Evolutionary conservation across 2,329 filamentous ascomycete genomes (phyloP), one percentile per base, ranked within the genome.

Genomic region (Trichoderma citrinoviride): DNA sequence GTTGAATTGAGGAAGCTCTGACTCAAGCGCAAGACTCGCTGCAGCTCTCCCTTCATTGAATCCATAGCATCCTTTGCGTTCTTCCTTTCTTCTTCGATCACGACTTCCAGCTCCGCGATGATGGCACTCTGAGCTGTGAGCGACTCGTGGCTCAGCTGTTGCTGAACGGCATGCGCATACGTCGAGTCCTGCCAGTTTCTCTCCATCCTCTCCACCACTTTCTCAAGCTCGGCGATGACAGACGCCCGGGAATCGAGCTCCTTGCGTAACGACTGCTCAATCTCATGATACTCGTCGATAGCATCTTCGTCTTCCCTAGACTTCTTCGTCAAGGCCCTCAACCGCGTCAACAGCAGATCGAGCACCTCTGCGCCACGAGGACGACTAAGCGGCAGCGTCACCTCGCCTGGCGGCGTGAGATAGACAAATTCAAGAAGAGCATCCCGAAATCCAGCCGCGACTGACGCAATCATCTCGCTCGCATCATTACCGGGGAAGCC

Each of bases 381-480:
- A 0, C 81, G 80, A 0, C 79, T 80, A 0, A 86, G 75, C 0
- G 85, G 83, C 0, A 86, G 77, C 0, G 79, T 70, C n/a, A 83
- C 76, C 71, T 88, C 86, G 6, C 85, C 86, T 0, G 86, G 86
- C 0, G 86, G 86, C 0, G 81, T 83, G 21, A 88, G 78, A 70
- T 87, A 87, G 72, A 88, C 86, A 2, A 88, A 80, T 68, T 88
- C 85, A 0, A 88, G 75, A 1, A 86, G 81, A 1, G 85, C 86
- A 2, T 81, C 73, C 21, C 85, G 83, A 74, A 89, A 84, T 2
- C 81, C 79, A 2, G 77, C 67, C 0, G 78, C 72, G 14, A 89
- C 78, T 0, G 81, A 78, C 1, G 76, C 67, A 7, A 88, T 71
- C 64, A 84, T 80, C n/a, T 82, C 80, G n/a, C 74, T 63, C 0